Evolutionary conservation across 257 asterid species (phyloP), one percentile per base, ranked within the genome.

Genomic region (Solanum sparsipilum): DNA sequence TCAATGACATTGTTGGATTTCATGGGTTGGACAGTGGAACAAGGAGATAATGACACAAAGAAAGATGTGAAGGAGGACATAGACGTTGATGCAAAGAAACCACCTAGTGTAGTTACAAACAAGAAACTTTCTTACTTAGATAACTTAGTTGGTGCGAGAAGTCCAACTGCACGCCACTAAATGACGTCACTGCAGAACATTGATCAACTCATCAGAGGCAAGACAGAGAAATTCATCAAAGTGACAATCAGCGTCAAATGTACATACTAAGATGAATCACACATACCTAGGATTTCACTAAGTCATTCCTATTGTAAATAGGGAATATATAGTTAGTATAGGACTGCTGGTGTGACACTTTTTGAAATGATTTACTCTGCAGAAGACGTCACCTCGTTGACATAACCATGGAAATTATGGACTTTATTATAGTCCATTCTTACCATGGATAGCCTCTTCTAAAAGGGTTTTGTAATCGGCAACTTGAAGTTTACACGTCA

Each of bases 91-190:
- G 3, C 78, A 44, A 89, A 87, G 86, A 93, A 93, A 90, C 92
- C 94, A 44, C 89, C 91, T 13, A 86, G 73, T 86, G 16, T 91
- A 72, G 84, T 67, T 79, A 87, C 95, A 76, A 91, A 86, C 94
- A 93, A 92, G 93, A 94, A 85, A 89, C 25, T 89, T 56, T 93
- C 98, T 58, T 95, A 95, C 91, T 93, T 96, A 91, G 99, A 94
- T 88, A 88, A 86, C 85, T 88, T 95, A 89, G 98, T 96, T 36
- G 97, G 95, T 86, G 70, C 90, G 29, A 93, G 95, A 92, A 96
- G 98, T 92, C 99, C 98, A 23, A 92, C 94, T 12, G 93, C 97
- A 13, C 96, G 99, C 70, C 98, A 94, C 92, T 96, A 90, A 90
- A 73, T 5, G 21, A 74, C 21, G 15, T 34, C 78, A 36, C 29